Evolutionary conservation across 768 basidiomycete genomes (phyloP), one percentile per base, ranked within the genome.

Genomic region (Lentinula raphanica): DNA sequence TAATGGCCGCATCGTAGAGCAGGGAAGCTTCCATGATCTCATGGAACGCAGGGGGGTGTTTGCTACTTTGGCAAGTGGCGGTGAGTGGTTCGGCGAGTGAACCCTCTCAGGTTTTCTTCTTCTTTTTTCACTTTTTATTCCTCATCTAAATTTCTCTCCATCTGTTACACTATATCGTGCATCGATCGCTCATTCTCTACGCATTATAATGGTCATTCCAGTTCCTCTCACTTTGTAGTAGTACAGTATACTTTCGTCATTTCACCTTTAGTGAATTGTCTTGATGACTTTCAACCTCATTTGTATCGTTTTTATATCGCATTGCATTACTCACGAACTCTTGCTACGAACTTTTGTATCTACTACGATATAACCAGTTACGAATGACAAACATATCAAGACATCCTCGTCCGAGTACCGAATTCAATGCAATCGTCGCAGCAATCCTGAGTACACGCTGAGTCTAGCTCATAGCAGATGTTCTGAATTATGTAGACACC

Each of bases 1-100:
- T 17, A 84, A 86, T n/a, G 96, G 95, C 6, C 70, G 69, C 59
- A 78, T 95, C 21, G 87, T 76, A 19, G 94, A 97, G 73, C 72
- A 92, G 64, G 94, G 93, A 36, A 76, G 78, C 38, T 96, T 84
- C 67, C 85, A 89, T 13, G 74, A 81, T 61, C 77, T 95, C 59
- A 76, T 93, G 71, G 77, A 77, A 64, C 76, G 72, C 60, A 80
- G 78, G 56, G 92, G 92, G 2, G 71, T 87, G 27, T 93, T 96
- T 76, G 83, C 88, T 32, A 79, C 80, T 58, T 79, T 96, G 59
- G 90, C 91, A 36, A 81, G 77, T 62, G 90, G 87, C 28, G 94
- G 92, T 15, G 90, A 91, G 67, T 87, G 85, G 86, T 62, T 71
- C 58, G 55, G 64, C 49, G 64, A 59, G 40, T 44, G 50, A 58